A percentile compares a stretch with the other conserved stretches of the same genome.
Evolutionary conservation across 2,329 filamentous ascomycete species (phyloP).

Genomic region (Onygena corvina): DNA sequence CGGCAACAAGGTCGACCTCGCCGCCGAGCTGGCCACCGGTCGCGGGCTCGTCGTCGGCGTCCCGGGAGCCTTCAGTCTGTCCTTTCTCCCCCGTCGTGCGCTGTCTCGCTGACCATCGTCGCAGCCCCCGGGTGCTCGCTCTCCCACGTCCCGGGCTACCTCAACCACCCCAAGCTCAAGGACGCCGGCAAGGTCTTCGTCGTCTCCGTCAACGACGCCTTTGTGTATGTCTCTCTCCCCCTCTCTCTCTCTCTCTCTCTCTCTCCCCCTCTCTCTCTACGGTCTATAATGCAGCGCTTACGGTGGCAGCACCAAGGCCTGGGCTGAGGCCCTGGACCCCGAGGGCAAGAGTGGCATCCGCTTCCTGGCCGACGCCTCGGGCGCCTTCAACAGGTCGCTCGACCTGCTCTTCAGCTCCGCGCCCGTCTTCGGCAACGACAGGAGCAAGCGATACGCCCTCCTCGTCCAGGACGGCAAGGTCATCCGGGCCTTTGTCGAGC

Average conservation of each 20-base stretch:
- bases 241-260: background rate
- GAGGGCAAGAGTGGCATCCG: slow-evolving; percentile 63
- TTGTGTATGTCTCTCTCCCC: slow-evolving; percentile 55
- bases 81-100: background rate
- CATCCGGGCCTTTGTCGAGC: slow-evolving; percentile 67
- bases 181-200: slow-evolving; percentile 77
- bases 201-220: slow-evolving; percentile 84
- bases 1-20: slow-evolving; percentile 79
- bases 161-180: slow-evolving; percentile 65
- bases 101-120: background rate
- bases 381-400: slow-evolving; percentile 68
- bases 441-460: slow-evolving; percentile 80
- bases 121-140: slow-evolving; percentile 51
- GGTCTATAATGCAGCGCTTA: background rate
- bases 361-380: slow-evolving; percentile 73
- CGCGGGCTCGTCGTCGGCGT: slow-evolving; percentile 78
- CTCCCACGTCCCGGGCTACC: slow-evolving; percentile 73
- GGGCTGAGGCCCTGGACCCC: slow-evolving; percentile 67
- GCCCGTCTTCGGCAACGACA: slow-evolving; percentile 66
- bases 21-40: slow-evolving; percentile 57
- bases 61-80: slow-evolving; percentile 61
- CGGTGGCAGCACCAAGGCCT: slow-evolving; percentile 69
- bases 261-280: background rate
- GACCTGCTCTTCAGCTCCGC: slow-evolving; percentile 71
- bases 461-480: slow-evolving; percentile 77